These are phyloP conservation scores for Fraxinus xanthoxyloides DNA, from an alignment of 305 asterid genomes.

Conservation along the genomic window DNA sequence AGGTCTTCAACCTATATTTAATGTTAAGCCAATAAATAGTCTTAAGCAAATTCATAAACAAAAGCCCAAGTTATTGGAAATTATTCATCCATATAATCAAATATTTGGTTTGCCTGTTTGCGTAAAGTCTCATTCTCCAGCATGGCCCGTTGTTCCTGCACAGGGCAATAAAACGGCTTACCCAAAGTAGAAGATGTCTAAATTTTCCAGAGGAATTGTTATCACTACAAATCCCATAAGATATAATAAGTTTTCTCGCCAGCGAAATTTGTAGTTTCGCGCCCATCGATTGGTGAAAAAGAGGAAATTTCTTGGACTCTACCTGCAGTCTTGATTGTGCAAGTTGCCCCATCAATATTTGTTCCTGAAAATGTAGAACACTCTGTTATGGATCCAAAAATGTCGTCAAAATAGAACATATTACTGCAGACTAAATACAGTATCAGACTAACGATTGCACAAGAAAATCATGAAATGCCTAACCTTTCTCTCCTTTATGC, in stretches of 20 bases:
- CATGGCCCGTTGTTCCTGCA: slow-evolving; percentile 52
- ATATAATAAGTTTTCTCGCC: neutral
- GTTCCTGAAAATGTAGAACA: slow-evolving; percentile 45
- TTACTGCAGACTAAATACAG: neutral
- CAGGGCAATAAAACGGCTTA: neutral
- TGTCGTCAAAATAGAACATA: neutral
- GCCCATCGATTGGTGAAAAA: neutral
- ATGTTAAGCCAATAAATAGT: slow-evolving; percentile 4
- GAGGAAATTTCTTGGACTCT: neutral
- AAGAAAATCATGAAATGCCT: slow-evolving; percentile 3
- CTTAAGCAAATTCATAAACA: neutral
- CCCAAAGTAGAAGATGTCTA: neutral
- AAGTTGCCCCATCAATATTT: slow-evolving; percentile 42
- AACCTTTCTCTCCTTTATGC: slow-evolving; percentile 75
- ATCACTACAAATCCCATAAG: neutral
- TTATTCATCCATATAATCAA: slow-evolving; percentile 1
- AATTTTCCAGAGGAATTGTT: neutral
- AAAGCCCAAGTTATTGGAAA: neutral
- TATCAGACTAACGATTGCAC: neutral
- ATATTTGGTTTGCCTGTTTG: slow-evolving; percentile 51
- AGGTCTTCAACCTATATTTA: slow-evolving; percentile 60
- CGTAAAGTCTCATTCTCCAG: slow-evolving; percentile 56
- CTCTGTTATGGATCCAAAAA: neutral
- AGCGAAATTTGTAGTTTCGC: neutral
- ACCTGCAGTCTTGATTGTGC: slow-evolving; percentile 47